Percentiles rank a stretch among this genome's conserved stretches.
phyloP scores from a whole-genome alignment of 2,329 filamentous ascomycete genomes.

The Neofusicoccum parvum region DNA sequence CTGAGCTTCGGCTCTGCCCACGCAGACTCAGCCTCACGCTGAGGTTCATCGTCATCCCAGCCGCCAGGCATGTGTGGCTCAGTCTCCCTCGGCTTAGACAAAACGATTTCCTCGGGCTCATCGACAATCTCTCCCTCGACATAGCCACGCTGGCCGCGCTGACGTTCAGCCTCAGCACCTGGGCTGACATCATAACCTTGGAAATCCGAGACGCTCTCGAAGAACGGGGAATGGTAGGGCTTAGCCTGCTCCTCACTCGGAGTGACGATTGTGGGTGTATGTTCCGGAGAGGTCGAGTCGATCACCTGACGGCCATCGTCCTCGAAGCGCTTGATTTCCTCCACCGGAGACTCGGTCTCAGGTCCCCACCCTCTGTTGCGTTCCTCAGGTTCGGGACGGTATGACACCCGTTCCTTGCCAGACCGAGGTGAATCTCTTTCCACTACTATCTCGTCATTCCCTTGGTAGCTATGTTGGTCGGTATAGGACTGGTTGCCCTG shows the following conservation, averaged over 20 bases:
- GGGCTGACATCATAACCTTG: slow-evolving; percentile 24
- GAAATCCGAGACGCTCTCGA: slow-evolving; percentile 46
- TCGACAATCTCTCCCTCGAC: slow-evolving; percentile 39
- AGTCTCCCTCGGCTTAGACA: slow-evolving; percentile 40
- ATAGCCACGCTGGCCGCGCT: slow-evolving; percentile 29
- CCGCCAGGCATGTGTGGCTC: slow-evolving; percentile 62
- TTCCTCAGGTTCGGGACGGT: slow-evolving; percentile 26
- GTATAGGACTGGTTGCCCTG: slow-evolving; percentile 1
- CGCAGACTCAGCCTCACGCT: neutral
- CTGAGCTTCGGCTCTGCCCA: slow-evolving; percentile 31
- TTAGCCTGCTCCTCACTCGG: slow-evolving; percentile 19
- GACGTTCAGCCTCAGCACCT: slow-evolving; percentile 28
- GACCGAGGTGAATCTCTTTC: slow-evolving; percentile 39
- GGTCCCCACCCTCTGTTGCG: slow-evolving; percentile 22
- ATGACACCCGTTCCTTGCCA: slow-evolving; percentile 33
- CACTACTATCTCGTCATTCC: slow-evolving; percentile 43
- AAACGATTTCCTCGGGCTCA: slow-evolving; percentile 57
- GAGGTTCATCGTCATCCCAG: slow-evolving; percentile 52
- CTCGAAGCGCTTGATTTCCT: slow-evolving; percentile 33
- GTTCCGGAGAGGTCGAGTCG: slow-evolving; percentile 26
- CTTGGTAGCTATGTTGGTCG: slow-evolving; percentile 23
- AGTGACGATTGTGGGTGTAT: slow-evolving; percentile 24
- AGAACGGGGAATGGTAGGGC: slow-evolving; percentile 43
- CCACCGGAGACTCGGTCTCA: slow-evolving; percentile 21
- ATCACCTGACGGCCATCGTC: slow-evolving; percentile 21